phyloP scores from a whole-genome alignment of 2,329 filamentous ascomycete species.

The Curvularia verruculosa region DNA sequence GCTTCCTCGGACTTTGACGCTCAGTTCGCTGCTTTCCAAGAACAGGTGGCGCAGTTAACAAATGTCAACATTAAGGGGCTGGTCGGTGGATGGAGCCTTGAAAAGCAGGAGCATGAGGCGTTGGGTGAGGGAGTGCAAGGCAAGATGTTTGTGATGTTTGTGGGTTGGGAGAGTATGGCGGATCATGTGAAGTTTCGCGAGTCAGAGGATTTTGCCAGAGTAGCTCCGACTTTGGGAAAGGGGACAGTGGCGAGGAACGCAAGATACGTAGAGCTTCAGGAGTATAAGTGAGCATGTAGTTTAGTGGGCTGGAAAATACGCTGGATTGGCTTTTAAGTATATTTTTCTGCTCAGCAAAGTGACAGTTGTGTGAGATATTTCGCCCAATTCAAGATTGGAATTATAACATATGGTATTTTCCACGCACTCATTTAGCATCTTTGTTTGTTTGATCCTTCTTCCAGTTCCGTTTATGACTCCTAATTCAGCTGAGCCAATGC shows the following conservation, averaged over 20 bases:
- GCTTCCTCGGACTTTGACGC: conserved; percentile 33
- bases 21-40: conserved; percentile 50
- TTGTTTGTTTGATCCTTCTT: not conserved
- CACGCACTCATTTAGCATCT: not conserved
- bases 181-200: conserved; percentile 56
- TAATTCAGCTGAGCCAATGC: not conserved
- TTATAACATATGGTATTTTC: not conserved
- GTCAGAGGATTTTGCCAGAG: conserved; percentile 53
- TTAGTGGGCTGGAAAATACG: not conserved
- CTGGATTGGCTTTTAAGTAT: not conserved
- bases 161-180: conserved; percentile 61
- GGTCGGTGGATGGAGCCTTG: conserved; percentile 47
- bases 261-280: conserved; percentile 39
- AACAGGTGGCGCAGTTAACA: conserved; percentile 40
- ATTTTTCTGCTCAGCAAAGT: not conserved
- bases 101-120: conserved; percentile 28
- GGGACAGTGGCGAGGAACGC: conserved; percentile 53
- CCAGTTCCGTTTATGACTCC: not conserved
- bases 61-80: conserved; percentile 29
- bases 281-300: conserved; percentile 4
- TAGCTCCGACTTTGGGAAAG: conserved; percentile 52
- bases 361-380: not conserved
- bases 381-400: not conserved
- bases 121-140: conserved; percentile 36
- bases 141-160: conserved; percentile 51